Evolutionary conservation across 1,139 yeast species (phyloP).

Genomic region (Geotrichum fermentans): DNA sequence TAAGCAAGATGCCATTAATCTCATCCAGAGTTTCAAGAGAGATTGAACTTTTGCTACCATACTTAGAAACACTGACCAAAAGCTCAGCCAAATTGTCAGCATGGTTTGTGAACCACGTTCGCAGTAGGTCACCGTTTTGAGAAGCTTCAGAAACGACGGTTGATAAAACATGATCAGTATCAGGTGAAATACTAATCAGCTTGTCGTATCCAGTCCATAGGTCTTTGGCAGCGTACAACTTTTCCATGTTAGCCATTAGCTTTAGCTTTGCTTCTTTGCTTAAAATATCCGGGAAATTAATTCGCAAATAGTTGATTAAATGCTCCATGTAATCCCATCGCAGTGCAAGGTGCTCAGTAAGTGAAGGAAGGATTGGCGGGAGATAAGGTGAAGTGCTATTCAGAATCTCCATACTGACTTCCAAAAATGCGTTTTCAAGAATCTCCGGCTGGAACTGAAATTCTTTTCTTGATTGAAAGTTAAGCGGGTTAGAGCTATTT

Average conservation of each 20-base stretch:
- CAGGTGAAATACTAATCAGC: background rate
- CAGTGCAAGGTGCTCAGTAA: constrained; percentile 43
- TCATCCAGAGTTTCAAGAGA: constrained; percentile 26
- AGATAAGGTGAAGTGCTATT: constrained; percentile 45
- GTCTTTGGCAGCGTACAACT: constrained; percentile 49
- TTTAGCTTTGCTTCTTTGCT: constrained; percentile 35
- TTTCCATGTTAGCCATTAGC: constrained; percentile 52
- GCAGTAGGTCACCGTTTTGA: constrained; percentile 23
- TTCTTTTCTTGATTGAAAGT: constrained; percentile 49
- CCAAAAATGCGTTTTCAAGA: constrained; percentile 47
- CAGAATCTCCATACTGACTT: constrained; percentile 53
- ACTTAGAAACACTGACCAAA: constrained; percentile 22
- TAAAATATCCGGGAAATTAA: constrained; percentile 45
- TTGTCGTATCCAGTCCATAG: constrained; percentile 42
- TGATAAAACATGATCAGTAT: constrained; percentile 21
- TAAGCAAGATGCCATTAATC: constrained; percentile 31
- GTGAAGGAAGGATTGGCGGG: constrained; percentile 44
- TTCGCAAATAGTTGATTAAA: constrained; percentile 45
- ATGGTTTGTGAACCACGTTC: constrained; percentile 30
- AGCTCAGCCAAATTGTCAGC: constrained; percentile 24
- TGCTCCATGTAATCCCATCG: constrained; percentile 42
- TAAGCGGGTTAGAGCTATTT: constrained; percentile 44
- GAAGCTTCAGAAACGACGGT: constrained; percentile 18
- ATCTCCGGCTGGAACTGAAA: constrained; percentile 36
- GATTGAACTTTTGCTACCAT: constrained; percentile 10